Conservation (phyloP, 1,284 basidiomycete species). For the Pulveroboletus sp. region DNA sequence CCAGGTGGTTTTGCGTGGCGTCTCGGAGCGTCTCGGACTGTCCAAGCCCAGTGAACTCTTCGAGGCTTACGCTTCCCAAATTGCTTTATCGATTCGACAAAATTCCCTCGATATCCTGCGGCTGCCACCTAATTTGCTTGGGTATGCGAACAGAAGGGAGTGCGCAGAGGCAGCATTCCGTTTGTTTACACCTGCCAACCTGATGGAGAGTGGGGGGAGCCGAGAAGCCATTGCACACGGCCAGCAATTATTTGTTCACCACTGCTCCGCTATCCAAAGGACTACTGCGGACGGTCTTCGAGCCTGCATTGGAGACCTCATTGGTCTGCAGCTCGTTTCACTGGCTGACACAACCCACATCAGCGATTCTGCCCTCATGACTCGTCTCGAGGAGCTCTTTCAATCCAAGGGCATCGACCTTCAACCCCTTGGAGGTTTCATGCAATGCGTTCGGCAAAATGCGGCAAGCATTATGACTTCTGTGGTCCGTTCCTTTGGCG, state of each 20-base stretch:
- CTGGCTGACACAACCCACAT: conserved; percentile 37
- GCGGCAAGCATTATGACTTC: conserved; percentile 54
- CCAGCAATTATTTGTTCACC: conserved; percentile 49
- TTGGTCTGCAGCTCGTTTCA: conserved; percentile 58
- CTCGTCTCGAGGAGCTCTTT: conserved; percentile 39
- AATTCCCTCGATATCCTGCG: conserved; percentile 53
- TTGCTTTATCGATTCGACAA: conserved; percentile 62
- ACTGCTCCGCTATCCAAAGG: conserved; percentile 61
- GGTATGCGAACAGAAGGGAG: conserved; percentile 59
- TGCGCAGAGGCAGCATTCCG: conserved; percentile 60
- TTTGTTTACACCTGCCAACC: conserved; percentile 58
- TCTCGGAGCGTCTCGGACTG: conserved; percentile 71
- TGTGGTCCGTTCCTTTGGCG: conserved; percentile 57
- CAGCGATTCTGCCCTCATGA: conserved; percentile 8
- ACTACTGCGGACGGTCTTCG: conserved; percentile 49
- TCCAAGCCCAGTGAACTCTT: conserved; percentile 64
- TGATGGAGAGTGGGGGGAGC: conserved; percentile 38
- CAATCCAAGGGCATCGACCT: conserved; percentile 32
- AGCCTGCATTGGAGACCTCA: conserved; percentile 68
- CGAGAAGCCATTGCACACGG: conserved; percentile 37
- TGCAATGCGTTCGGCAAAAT: conserved; percentile 39
- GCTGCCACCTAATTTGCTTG: conserved; percentile 69
- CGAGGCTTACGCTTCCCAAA: conserved; percentile 73
- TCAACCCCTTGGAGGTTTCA: conserved; percentile 35
- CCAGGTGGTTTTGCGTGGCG: conserved; percentile 58